Conservation (phyloP, 176 grass and related monocot genomes). For the Lolium rigidum region DNA sequence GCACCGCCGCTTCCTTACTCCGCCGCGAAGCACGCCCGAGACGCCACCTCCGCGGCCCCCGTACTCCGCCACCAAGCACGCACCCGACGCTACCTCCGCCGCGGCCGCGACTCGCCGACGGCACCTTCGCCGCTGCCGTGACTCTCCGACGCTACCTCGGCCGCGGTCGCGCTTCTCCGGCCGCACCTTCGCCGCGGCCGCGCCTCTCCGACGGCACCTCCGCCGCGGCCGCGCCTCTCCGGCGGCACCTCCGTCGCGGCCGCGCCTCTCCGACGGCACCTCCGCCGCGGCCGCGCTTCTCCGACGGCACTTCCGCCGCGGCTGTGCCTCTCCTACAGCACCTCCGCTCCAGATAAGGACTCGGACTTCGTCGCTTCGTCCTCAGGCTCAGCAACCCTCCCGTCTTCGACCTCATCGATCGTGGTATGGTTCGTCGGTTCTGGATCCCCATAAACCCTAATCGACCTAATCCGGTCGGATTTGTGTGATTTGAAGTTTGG, state of each 20-base stretch:
- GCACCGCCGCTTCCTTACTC: no score
- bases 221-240: not conserved
- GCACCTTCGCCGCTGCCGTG: not conserved
- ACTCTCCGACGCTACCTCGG: not conserved
- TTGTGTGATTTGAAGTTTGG: not conserved
- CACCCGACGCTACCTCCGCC: not conserved
- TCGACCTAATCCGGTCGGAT: not conserved
- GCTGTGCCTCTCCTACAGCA: no score
- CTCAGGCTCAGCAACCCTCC: not conserved
- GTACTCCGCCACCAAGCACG: not conserved
- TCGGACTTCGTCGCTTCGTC: not conserved
- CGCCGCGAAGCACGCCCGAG: no score
- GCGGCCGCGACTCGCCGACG: not conserved
- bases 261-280: not conserved
- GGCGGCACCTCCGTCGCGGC: not conserved
- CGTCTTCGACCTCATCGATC: not conserved
- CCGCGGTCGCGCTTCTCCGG: not conserved
- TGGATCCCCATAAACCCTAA: not conserved
- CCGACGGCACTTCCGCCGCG: no score
- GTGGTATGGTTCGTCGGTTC: not conserved
- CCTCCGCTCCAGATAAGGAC: not conserved
- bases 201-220: not conserved
- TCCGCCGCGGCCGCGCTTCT: no score
- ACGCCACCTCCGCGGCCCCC: not conserved
- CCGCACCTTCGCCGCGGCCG: not conserved